Evolutionary conservation across 2,329 filamentous ascomycete genomes (phyloP), one percentile per base, ranked within the genome.

Genomic region (Colletotrichum musicola): DNA sequence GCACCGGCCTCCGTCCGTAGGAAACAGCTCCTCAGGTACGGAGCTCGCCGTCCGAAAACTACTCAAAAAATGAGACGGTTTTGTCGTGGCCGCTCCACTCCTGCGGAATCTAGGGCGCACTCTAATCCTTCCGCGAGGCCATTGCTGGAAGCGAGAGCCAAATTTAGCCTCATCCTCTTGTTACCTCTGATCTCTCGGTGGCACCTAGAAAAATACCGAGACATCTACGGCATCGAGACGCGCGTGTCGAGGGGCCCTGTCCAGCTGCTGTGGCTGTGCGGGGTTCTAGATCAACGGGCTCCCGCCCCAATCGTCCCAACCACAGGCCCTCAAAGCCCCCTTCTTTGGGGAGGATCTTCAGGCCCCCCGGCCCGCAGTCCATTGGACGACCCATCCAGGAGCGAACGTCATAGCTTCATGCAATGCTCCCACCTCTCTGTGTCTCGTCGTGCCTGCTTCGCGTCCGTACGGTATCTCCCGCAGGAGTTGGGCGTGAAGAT

Each of bases 181-280:
- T 35, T 51, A 20, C 12, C 58, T 61, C 9, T 1, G 1, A 35
- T 35, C 6, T 9, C 30, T 35, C 30, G 7, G 30, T 7, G 30
- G 7, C 30, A 35, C 30, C 30, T 30, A 30, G 7, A 7, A 40
- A 1, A 2, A 38, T 20, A 20, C 46, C 46, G 14, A 49, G n/a
- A 22, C 18, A 20, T 18, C 46, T 18, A 18, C 20, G 16, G 46
- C 46, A n/a, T 27, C 20, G 46, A 51, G 25, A 46, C 35, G 47
- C 64, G 53, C 42, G 20, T 44, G 18, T 10, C 10, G 38, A 27
- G 30, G 13, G 38, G 20, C 62, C 47, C 22, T 30, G 47, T 61
- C 47, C 18, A 40, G 27, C 35, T 25, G 35, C 42, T 66, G 66
- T 69, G 66, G 62, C 66, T 61, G 62, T 69, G 66, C 56, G 50